These are phyloP conservation scores for Limnanthes douglasii DNA, from an alignment of 345 rosid genomes.

Conservation along the genomic window DNA sequence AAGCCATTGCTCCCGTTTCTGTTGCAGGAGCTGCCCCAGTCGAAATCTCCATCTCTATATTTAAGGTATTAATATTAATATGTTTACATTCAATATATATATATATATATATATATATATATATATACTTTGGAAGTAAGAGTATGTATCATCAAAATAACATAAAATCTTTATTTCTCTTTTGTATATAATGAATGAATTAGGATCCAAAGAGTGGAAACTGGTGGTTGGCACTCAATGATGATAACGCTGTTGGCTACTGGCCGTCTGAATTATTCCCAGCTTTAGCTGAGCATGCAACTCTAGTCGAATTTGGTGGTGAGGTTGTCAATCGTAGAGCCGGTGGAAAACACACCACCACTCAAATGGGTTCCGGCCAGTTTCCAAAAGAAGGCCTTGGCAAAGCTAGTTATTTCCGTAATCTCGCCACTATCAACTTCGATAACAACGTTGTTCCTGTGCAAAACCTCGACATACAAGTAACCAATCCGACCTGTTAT, in stretches of 20 bases:
- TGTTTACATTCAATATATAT: background rate
- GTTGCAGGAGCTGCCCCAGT: constrained; percentile 1
- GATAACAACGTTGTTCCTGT: no score
- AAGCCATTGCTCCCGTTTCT: constrained; percentile 10
- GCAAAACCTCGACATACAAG: no score
- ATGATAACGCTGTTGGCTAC: constrained; percentile 8
- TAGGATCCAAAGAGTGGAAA: constrained; percentile 12
- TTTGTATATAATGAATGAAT: background rate
- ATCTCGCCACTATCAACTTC: no score
- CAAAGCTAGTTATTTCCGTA: no score
- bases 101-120: background rate
- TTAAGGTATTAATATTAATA: constrained; percentile 9
- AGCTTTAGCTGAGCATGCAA: constrained; percentile 5
- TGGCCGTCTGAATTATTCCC: constrained; percentile 12
- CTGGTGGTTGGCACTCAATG: constrained; percentile 13
- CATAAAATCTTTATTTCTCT: background rate
- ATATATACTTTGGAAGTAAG: no score
- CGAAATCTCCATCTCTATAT: constrained; percentile 6
- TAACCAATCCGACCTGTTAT: no score
- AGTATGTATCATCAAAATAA: no score
- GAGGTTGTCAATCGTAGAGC: constrained; percentile 16
- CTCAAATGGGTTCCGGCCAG: constrained; percentile 16
- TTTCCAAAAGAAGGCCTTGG: constrained; percentile 9
- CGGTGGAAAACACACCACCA: constrained; percentile 2
- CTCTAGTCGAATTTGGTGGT: constrained; percentile 10